Evolutionary conservation across 2,329 filamentous ascomycete species (phyloP).

Genomic region (Elsinoe necatrix): DNA sequence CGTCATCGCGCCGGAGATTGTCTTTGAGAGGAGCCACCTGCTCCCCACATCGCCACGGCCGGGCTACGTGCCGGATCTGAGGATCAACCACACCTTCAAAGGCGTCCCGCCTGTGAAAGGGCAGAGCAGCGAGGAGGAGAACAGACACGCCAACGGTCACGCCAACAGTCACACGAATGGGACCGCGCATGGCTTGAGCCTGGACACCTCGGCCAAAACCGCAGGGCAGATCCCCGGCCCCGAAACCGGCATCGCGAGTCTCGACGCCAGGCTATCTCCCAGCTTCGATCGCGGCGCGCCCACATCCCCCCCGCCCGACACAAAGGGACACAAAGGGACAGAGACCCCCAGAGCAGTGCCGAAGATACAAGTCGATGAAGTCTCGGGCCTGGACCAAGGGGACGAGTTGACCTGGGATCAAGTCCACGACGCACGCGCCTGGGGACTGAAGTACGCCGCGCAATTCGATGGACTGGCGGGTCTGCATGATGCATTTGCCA

Average conservation of each 20-base stretch:
- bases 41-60: conserved; percentile 58
- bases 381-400: conserved; percentile 21
- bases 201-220: neutral
- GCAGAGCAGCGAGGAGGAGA: neutral
- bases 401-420: conserved; percentile 50
- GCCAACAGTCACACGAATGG: no score
- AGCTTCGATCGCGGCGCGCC: neutral
- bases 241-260: neutral
- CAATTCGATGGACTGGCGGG: conserved; percentile 48
- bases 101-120: neutral
- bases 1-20: conserved; percentile 72
- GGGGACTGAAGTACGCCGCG: conserved; percentile 48
- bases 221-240: neutral
- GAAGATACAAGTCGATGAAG: conserved; percentile 11
- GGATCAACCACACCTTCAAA: neutral
- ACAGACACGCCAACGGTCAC: no score
- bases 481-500: conserved; percentile 42
- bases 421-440: conserved; percentile 49
- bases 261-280: neutral
- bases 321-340: no score
- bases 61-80: conserved; percentile 37
- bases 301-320: no score
- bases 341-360: neutral
- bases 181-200: neutral
- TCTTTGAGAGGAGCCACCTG: conserved; percentile 63